Conservation (phyloP, 2,329 filamentous ascomycete genomes). For the Paracorniculantispora psalliotae region DNA sequence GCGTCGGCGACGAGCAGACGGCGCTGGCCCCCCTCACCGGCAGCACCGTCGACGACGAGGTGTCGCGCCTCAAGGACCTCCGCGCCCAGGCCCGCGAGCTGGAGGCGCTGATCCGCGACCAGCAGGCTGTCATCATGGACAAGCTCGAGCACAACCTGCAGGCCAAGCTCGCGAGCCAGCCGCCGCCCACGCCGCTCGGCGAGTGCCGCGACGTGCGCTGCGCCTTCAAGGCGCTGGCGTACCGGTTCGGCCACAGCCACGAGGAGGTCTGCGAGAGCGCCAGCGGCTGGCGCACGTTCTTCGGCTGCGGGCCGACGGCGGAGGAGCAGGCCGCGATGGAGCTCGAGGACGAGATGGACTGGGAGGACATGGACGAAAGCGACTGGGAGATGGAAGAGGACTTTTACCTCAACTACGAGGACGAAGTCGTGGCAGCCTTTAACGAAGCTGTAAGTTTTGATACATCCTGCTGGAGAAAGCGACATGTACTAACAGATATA, state of each 20-base stretch:
- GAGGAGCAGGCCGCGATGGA: neutral
- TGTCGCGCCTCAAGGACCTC: slow-evolving; percentile 42
- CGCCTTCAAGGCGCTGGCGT: slow-evolving; percentile 34
- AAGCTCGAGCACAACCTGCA: slow-evolving; percentile 19
- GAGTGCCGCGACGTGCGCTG: slow-evolving; percentile 40
- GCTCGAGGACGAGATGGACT: neutral
- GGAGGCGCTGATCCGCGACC: slow-evolving; percentile 36
- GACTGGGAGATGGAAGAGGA: neutral
- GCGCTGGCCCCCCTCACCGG: slow-evolving; percentile 16
- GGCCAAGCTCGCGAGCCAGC: slow-evolving; percentile 15
- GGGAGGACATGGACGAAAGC: neutral
- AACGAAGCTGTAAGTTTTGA: slow-evolving; percentile 2
- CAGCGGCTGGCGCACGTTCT: slow-evolving; percentile 7
- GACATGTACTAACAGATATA: neutral
- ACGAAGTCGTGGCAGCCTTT: neutral
- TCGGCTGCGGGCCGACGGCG: slow-evolving; percentile 2
- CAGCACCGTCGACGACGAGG: slow-evolving; percentile 34
- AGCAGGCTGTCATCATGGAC: slow-evolving; percentile 35
- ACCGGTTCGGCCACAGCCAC: slow-evolving; percentile 32
- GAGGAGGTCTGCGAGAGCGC: slow-evolving; percentile 18
- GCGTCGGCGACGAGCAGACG: neutral
- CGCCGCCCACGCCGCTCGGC: slow-evolving; percentile 15
- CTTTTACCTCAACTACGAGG: neutral
- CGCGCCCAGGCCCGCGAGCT: slow-evolving; percentile 37
- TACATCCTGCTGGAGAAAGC: too few relatives aligned